These are phyloP conservation scores for Phialemonium atrogriseum DNA, from an alignment of 2,329 filamentous ascomycete genomes.

Conservation along the genomic window DNA sequence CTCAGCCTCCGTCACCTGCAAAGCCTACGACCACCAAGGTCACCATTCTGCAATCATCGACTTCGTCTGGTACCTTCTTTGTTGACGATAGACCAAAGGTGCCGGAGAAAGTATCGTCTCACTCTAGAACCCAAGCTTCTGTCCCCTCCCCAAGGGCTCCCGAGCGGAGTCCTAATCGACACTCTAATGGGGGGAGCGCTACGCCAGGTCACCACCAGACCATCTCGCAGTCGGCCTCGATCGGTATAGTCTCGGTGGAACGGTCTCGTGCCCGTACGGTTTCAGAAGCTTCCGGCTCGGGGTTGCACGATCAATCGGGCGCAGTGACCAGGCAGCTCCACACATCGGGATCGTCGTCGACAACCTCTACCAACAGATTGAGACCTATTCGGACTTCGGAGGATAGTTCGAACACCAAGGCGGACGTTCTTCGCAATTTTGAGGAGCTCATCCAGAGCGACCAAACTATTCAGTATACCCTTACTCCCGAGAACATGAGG, in stretches of 20 bases:
- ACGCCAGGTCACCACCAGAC: no score
- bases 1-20: conserved; percentile 14
- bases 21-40: conserved; percentile 22
- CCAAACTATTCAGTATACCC: conserved; percentile 73
- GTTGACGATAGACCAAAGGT: conserved; percentile 26
- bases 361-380: conserved; percentile 40
- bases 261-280: conserved; percentile 20
- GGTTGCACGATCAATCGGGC: conserved; percentile 7
- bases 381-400: conserved; percentile 50
- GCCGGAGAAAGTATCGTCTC: conserved; percentile 20
- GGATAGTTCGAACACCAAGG: conserved; percentile 35
- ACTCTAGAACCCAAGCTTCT: conserved; percentile 8
- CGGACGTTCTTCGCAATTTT: conserved; percentile 59
- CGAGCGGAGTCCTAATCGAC: conserved; percentile 17
- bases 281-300: conserved; percentile 19
- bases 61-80: conserved; percentile 20
- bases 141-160: conserved; percentile 13
- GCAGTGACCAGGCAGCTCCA: conserved; percentile 25
- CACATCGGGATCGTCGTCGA: conserved; percentile 42
- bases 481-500: conserved; percentile 73
- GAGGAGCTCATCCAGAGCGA: conserved; percentile 76
- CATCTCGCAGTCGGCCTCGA: conserved; percentile 16
- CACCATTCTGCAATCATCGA: conserved; percentile 22
- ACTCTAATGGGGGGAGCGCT: no score
- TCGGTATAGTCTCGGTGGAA: conserved; percentile 31